Percentiles rank a stretch among this genome's conserved stretches.
These are phyloP conservation scores for Xylaria polymorpha DNA, from an alignment of 2,329 filamentous ascomycete genomes.

Conservation along the genomic window DNA sequence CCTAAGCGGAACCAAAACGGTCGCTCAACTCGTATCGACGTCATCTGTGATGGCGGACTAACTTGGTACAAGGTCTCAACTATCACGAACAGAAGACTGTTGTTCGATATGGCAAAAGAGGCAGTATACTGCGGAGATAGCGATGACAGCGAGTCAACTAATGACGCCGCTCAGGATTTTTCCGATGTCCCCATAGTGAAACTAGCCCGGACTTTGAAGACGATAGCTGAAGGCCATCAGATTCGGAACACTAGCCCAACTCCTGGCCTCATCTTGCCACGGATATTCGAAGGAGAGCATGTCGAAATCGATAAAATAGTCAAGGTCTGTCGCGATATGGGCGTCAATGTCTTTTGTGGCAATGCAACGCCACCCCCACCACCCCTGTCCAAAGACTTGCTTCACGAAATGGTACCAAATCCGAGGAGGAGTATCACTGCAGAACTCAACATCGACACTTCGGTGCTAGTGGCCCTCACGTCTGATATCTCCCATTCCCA, in stretches of 20 bases:
- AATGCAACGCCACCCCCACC: constrained; percentile 38
- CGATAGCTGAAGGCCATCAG: constrained; percentile 45
- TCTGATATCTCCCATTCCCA: constrained; percentile 76
- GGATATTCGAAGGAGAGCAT: constrained; percentile 45
- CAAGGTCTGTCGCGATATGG: constrained; percentile 44
- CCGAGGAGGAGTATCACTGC: constrained; percentile 44
- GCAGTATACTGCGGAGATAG: constrained; percentile 49
- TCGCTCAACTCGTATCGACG: constrained; percentile 44
- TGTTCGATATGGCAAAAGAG: constrained; percentile 51
- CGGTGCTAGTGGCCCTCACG: constrained; percentile 76
- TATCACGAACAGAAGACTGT: constrained; percentile 48
- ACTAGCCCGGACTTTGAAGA: constrained; percentile 44
- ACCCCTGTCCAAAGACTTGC: constrained; percentile 41
- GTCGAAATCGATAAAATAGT: constrained; percentile 46
- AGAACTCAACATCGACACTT: constrained; percentile 71
- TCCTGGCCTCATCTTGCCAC: constrained; percentile 46
- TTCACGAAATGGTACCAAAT: constrained; percentile 47
- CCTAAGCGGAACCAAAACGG: constrained; percentile 41
- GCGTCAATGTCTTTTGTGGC: constrained; percentile 44
- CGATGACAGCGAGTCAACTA: constrained; percentile 41
- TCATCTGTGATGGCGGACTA: constrained; percentile 48
- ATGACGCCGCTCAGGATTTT: constrained; percentile 34
- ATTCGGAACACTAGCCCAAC: constrained; percentile 45
- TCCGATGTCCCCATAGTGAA: constrained; percentile 49
- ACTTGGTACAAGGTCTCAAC: constrained; percentile 52